A percentile compares a stretch with the other conserved stretches of the same genome.
These are phyloP conservation scores for Fonsecaea pedrosoi DNA, from an alignment of 2,329 filamentous ascomycete genomes.

Conservation along the genomic window DNA sequence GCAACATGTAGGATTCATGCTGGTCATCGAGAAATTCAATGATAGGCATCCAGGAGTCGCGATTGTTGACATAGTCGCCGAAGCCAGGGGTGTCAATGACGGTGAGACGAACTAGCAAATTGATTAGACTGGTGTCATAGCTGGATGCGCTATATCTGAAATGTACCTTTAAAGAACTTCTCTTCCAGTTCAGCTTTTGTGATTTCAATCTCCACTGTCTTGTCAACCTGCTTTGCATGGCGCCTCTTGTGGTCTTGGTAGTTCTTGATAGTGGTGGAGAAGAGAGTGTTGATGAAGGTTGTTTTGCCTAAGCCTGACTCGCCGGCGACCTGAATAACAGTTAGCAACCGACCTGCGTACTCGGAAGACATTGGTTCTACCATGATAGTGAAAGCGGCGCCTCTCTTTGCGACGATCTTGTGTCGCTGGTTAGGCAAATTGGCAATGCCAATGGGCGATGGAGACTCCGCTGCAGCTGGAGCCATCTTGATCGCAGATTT, in stretches of 20 bases:
- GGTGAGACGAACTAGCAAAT: constrained; percentile 80
- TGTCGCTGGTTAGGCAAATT: constrained; percentile 75
- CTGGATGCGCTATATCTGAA: background rate
- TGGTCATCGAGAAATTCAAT: constrained; percentile 99
- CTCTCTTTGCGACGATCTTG: constrained; percentile 80
- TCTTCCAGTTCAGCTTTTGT: constrained; percentile 99
- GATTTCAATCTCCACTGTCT: constrained; percentile 99
- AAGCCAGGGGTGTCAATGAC: constrained; percentile 99
- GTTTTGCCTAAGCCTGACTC: constrained; percentile 99
- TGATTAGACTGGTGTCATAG: constrained; percentile 31
- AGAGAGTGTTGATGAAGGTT: constrained; percentile 99
- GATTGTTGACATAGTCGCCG: constrained; percentile 99
- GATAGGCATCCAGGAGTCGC: constrained; percentile 99
- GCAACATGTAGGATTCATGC: constrained; percentile 99
- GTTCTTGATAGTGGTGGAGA: constrained; percentile 99
- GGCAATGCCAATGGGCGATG: constrained; percentile 75
- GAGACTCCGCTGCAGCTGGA: constrained; percentile 60
- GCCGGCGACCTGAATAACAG: constrained; percentile 79
- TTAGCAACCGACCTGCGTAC: constrained; percentile 7
- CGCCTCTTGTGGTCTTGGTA: constrained; percentile 99
- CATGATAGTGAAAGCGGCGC: constrained; percentile 99
- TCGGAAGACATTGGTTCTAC: constrained; percentile 58
- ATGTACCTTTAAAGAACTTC: constrained; percentile 99
- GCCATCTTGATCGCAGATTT: constrained; percentile 56
- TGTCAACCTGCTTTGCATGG: constrained; percentile 99